Percentiles rank a stretch among this genome's conserved stretches.
phyloP scores from a whole-genome alignment of 495 filamentous ascomycete genomes.

The Penicillium longicatenatum region DNA sequence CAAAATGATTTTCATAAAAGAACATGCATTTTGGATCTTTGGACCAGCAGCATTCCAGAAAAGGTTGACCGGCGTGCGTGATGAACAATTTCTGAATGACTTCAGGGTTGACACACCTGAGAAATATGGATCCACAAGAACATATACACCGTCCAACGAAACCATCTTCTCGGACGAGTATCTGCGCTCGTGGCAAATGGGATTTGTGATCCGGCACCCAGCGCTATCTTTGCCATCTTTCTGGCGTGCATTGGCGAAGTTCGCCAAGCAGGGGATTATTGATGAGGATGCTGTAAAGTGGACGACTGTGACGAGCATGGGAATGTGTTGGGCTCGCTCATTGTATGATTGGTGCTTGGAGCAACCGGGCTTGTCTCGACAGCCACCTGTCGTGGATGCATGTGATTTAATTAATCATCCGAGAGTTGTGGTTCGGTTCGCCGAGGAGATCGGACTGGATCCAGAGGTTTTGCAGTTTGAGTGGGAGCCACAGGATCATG shows the following conservation, averaged over 20 bases:
- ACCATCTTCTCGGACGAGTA: constrained; percentile 44
- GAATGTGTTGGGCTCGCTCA: constrained; percentile 32
- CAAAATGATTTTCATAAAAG: constrained; percentile 42
- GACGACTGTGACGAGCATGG: constrained; percentile 9
- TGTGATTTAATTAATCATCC: constrained; percentile 44
- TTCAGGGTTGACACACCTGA: background rate
- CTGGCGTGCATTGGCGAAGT: constrained; percentile 32
- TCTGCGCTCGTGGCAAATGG: constrained; percentile 36
- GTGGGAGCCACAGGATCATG: background rate
- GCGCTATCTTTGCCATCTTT: constrained; percentile 40
- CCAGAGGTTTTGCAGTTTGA: constrained; percentile 16
- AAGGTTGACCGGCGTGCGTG: constrained; percentile 14
- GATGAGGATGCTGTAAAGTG: constrained; percentile 5
- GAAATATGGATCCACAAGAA: background rate
- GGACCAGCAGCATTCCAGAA: constrained; percentile 10
- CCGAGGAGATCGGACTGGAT: constrained; percentile 38
- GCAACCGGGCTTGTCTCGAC: constrained; percentile 9
- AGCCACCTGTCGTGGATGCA: constrained; percentile 39
- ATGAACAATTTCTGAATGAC: constrained; percentile 17
- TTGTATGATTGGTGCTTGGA: constrained; percentile 39
- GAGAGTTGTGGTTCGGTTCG: constrained; percentile 32
- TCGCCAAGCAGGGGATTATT: constrained; percentile 17
- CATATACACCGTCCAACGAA: constrained; percentile 26
- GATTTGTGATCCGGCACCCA: constrained; percentile 49
- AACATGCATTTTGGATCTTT: constrained; percentile 28